Conservation (phyloP, 2,329 filamentous ascomycete genomes). For the Penicillium sp. region DNA sequence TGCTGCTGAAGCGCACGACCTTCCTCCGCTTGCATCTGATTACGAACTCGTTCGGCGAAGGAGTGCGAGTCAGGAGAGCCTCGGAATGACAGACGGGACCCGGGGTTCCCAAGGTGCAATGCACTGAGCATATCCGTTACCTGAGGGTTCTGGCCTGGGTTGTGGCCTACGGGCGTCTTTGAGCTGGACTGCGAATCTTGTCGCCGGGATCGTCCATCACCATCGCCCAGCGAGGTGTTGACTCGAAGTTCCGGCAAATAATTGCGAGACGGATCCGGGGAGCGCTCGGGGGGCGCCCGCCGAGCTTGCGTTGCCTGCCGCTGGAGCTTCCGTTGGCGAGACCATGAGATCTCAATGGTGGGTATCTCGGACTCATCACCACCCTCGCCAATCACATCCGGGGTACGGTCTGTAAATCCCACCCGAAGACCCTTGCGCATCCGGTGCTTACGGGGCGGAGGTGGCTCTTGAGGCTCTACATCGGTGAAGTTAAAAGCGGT, state of each 20-base stretch:
- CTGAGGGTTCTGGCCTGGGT: constrained; percentile 31
- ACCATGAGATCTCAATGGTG: constrained; percentile 62
- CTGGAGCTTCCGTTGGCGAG: constrained; percentile 24
- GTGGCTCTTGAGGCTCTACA: constrained; percentile 1
- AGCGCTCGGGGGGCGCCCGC: constrained; percentile 6
- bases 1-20: constrained; percentile 48
- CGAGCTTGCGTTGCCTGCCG: constrained; percentile 21
- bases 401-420: constrained; percentile 64
- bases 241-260: constrained; percentile 28
- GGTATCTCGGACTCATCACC: constrained; percentile 77
- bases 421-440: constrained; percentile 66
- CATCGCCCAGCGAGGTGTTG: constrained; percentile 30
- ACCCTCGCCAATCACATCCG: constrained; percentile 82
- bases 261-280: constrained; percentile 13
- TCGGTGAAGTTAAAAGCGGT: constrained; percentile 16
- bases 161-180: too few relatives aligned
- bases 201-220: constrained; percentile 13
- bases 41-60: constrained; percentile 45
- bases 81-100: constrained; percentile 38
- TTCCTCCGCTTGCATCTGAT: constrained; percentile 50
- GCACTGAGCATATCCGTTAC: constrained; percentile 37
- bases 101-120: constrained; percentile 24
- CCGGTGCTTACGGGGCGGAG: constrained; percentile 18
- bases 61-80: constrained; percentile 40
- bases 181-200: constrained; percentile 12